Percentiles rank a stretch among this genome's conserved stretches.
phyloP scores from a whole-genome alignment of 257 asterid species.

The Forsythia viridissima region DNA sequence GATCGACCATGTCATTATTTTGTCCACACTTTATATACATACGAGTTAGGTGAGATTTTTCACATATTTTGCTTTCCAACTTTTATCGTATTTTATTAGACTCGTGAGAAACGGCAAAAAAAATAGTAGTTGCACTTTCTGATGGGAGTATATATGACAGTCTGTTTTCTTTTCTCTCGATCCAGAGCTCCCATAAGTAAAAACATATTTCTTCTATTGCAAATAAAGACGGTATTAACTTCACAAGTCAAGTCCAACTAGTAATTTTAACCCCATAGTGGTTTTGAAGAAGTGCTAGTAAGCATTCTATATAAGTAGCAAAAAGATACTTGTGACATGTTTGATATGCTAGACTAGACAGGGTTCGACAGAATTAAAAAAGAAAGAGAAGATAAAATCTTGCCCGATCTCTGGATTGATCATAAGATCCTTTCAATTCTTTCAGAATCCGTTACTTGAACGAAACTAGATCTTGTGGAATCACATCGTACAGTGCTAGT shows the following conservation, averaged over 20 bases:
- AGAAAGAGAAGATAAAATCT: neutral
- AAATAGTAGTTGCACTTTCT: neutral
- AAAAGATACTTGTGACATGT: neutral
- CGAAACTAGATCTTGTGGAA: no score
- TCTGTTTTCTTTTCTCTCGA: neutral
- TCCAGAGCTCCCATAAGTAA: neutral
- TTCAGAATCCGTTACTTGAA: no score
- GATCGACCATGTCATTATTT: neutral
- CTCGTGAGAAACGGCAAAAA: neutral
- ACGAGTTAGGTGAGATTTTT: neutral
- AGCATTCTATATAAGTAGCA: no score
- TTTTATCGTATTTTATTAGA: no score
- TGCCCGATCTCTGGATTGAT: no score
- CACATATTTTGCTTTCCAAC: neutral
- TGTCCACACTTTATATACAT: neutral
- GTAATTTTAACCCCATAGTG: no score
- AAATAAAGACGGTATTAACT: neutral
- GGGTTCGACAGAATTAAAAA: neutral
- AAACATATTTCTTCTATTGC: neutral
- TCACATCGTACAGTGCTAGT: neutral
- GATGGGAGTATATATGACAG: neutral
- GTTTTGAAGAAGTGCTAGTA: no score
- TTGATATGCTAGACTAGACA: neutral
- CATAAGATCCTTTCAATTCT: no score
- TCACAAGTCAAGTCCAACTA: neutral